Conservation (phyloP, 2,329 filamentous ascomycete species). For the Basipetospora chlamydospora region DNA sequence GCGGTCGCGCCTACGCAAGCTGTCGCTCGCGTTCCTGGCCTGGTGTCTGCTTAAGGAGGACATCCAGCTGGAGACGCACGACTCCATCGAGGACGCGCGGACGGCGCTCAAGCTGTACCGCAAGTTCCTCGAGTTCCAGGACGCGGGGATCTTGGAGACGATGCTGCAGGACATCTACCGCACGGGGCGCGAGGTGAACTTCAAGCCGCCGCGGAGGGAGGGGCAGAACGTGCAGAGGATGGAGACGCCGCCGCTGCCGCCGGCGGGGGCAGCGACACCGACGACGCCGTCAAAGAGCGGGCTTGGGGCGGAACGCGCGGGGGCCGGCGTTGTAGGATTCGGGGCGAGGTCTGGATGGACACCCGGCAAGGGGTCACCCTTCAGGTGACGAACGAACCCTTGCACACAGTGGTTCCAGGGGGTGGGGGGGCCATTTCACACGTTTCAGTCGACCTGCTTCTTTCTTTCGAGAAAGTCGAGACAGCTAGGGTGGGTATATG, state of each 20-base stretch:
- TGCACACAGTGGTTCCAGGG: too few species aligned
- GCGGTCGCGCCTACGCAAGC: constrained; percentile 63
- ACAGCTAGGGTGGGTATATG: too few species aligned
- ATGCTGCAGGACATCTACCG: constrained; percentile 80
- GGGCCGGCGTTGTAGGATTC: background rate
- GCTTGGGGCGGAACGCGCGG: background rate
- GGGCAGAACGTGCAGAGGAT: constrained; percentile 28
- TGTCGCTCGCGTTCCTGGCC: constrained; percentile 81
- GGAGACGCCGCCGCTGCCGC: constrained; percentile 38
- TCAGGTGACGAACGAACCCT: too few species aligned
- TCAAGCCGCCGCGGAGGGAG: constrained; percentile 34
- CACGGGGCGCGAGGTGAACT: constrained; percentile 31
- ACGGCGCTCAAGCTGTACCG: constrained; percentile 80
- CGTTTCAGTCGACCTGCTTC: too few species aligned
- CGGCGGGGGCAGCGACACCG: constrained; percentile 9
- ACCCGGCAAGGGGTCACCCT: constrained; percentile 4
- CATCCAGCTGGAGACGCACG: constrained; percentile 84
- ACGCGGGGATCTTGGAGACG: constrained; percentile 67
- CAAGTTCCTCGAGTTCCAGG: constrained; percentile 80
- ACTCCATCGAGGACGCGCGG: constrained; percentile 87
- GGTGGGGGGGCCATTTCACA: too few species aligned
- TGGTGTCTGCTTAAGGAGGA: constrained; percentile 86
- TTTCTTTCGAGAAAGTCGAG: too few species aligned
- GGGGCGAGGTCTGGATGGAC: constrained; percentile 5
- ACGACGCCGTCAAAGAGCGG: background rate